phyloP scores from a whole-genome alignment of 768 basidiomycete species.

The Kwoniella shandongensis region DNA sequence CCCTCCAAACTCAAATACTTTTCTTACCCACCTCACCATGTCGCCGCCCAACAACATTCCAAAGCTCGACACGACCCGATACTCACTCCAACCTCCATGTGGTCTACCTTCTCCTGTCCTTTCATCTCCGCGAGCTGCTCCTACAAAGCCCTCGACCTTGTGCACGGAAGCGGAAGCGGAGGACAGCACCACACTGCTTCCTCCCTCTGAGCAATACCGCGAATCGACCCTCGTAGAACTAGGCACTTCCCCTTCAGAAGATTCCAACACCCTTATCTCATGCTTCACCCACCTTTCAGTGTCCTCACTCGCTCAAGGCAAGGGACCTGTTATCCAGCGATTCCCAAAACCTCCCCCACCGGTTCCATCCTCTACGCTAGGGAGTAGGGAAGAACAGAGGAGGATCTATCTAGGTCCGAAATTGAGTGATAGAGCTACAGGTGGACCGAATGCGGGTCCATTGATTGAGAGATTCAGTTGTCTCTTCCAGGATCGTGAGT shows the following conservation, averaged over 20 bases:
- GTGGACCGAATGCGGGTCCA: constrained; percentile 47
- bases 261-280: constrained; percentile 34
- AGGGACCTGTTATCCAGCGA: constrained; percentile 18
- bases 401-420: constrained; percentile 44
- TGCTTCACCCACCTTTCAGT: constrained; percentile 28
- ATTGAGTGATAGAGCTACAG: constrained; percentile 42
- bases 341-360: constrained; percentile 37
- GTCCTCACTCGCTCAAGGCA: constrained; percentile 3
- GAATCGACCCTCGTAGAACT: constrained; percentile 11
- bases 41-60: neutral
- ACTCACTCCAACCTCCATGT: constrained; percentile 34
- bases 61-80: constrained; percentile 9
- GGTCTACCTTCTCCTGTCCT: constrained; percentile 28
- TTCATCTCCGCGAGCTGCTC: constrained; percentile 11
- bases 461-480: constrained; percentile 49
- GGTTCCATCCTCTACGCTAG: constrained; percentile 20
- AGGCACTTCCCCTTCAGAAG: neutral
- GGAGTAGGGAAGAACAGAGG: constrained; percentile 35
- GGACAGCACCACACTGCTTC: neutral
- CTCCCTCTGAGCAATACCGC: constrained; percentile 3
- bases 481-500: constrained; percentile 47
- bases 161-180: too few relatives aligned
- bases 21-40: neutral
- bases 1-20: too few relatives aligned
- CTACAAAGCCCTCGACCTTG: too few relatives aligned